phyloP scores from a whole-genome alignment of 2,329 filamentous ascomycete species.

The Penicillium sp. region DNA sequence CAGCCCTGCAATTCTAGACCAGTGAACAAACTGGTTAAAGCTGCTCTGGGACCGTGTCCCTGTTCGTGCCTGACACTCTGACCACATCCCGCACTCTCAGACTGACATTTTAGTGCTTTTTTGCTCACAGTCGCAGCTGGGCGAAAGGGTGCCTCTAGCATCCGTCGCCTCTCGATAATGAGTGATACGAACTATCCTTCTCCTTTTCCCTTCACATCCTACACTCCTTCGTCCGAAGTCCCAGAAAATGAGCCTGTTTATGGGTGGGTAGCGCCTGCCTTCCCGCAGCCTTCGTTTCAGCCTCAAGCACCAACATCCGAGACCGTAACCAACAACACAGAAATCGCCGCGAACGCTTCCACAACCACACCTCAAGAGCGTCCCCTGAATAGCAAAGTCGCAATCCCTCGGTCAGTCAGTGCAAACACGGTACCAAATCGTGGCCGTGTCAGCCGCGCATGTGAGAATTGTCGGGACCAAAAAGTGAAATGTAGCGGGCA shows the following conservation, averaged over 20 bases:
- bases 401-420: constrained; percentile 35
- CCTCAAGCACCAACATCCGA: constrained; percentile 25
- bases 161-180: constrained; percentile 25
- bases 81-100: neutral
- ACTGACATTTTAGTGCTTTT: neutral
- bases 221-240: constrained; percentile 22
- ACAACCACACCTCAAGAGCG: constrained; percentile 21
- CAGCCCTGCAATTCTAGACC: constrained; percentile 5
- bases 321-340: constrained; percentile 18
- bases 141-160: constrained; percentile 7
- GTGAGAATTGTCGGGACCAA: constrained; percentile 51
- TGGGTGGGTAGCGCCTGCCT: constrained; percentile 26
- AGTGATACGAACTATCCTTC: constrained; percentile 27
- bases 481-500: constrained; percentile 54
- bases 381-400: constrained; percentile 34
- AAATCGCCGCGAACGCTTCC: constrained; percentile 20
- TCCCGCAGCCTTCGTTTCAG: constrained; percentile 24
- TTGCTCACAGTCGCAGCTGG: constrained; percentile 7
- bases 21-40: neutral
- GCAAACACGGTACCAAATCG: constrained; percentile 30
- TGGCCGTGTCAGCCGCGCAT: constrained; percentile 45
- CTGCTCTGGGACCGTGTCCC: constrained; percentile 1
- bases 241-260: constrained; percentile 23
- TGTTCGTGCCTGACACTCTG: constrained; percentile 1
- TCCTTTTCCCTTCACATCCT: constrained; percentile 21